Base-by-base conservation (phyloP, 2,329 filamentous ascomycete genomes). In the Hymenoscyphus salicellus region DNA sequence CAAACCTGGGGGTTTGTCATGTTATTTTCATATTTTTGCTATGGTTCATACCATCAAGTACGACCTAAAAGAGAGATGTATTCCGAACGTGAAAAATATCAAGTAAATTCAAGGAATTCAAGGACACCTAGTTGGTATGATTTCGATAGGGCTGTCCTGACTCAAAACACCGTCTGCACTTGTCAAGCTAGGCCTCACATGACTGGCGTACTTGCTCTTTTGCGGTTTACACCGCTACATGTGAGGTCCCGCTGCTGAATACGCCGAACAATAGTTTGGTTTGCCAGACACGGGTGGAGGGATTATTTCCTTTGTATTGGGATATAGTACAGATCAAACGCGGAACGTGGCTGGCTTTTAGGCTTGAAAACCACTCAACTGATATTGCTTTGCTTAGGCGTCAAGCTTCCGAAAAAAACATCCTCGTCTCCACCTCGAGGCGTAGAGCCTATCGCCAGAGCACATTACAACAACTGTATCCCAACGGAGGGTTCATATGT, bases 141-240 rank as follows among this genome's bases (percentile, higher is more conserved):
- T 52, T 57, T 52, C 41, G 52, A 20, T 56, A 62, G 59, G 62
- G 58, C 26, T 43, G 23, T 33, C 62, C 58, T 65, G 65, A 67
- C 66, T 70, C 65, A 63, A 65, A 46, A 49, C 59, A 58, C 26
- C n/a, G 60, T 60, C 60, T 64, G 28, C 60, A 28, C 60, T 26
- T 52, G 46, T 11, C 46, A 20, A 52, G 46, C 46, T 52, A 62
- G 63, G 65, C 67, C 70, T 69, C 68, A 72, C 69, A 69, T 70
- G 69, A 71, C 64, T 49, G 62, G 64, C 52, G 61, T 63, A 36
- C 67, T 52, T 23, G 10, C n/a, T 46, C n/a, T 52, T 52, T 52
- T 52, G 46, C 20, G 26, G 46, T 52, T 70, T 70, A 70, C 72
- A 74, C 72, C 72, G 72, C 72, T 67, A 73, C 67, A 72, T 74